A percentile compares a stretch with the other conserved stretches of the same genome.
These are phyloP conservation scores for Sanghuangporus sanghuang DNA, from an alignment of 1,284 basidiomycete genomes.

Conservation along the genomic window DNA sequence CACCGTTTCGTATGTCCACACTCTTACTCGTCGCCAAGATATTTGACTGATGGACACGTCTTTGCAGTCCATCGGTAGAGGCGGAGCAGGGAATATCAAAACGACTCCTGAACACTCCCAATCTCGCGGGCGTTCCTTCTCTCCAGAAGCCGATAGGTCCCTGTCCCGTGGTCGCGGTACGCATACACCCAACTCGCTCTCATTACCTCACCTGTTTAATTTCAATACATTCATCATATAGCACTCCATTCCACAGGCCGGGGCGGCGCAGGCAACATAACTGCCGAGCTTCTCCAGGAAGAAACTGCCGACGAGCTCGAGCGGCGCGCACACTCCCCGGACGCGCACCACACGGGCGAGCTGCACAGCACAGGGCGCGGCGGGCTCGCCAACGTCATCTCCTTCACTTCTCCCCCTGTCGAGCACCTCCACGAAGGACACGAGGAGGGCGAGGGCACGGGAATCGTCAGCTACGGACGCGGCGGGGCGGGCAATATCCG, in stretches of 20 bases:
- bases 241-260: constrained; percentile 20
- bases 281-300: constrained; percentile 28
- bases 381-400: constrained; percentile 57
- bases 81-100: constrained; percentile 63
- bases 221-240: background rate
- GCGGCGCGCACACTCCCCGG: constrained; percentile 23
- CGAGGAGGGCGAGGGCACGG: constrained; percentile 16
- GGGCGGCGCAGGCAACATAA: constrained; percentile 26
- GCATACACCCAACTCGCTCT: background rate
- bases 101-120: constrained; percentile 14
- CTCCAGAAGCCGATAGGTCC: background rate
- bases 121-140: constrained; percentile 19
- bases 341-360: constrained; percentile 10
- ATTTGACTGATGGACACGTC: background rate
- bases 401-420: constrained; percentile 32
- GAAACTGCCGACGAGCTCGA: constrained; percentile 28
- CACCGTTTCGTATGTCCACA: constrained; percentile 1
- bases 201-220: background rate
- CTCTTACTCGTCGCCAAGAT: background rate
- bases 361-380: constrained; percentile 65
- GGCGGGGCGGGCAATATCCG: constrained; percentile 72
- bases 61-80: constrained; percentile 54
- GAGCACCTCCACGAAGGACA: constrained; percentile 25
- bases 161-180: constrained; percentile 6
- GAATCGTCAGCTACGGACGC: constrained; percentile 49